Percentiles rank a stretch among this genome's conserved stretches.
These are phyloP conservation scores for Penicillium sp. DNA, from an alignment of 2,329 filamentous ascomycete genomes.

Conservation along the genomic window DNA sequence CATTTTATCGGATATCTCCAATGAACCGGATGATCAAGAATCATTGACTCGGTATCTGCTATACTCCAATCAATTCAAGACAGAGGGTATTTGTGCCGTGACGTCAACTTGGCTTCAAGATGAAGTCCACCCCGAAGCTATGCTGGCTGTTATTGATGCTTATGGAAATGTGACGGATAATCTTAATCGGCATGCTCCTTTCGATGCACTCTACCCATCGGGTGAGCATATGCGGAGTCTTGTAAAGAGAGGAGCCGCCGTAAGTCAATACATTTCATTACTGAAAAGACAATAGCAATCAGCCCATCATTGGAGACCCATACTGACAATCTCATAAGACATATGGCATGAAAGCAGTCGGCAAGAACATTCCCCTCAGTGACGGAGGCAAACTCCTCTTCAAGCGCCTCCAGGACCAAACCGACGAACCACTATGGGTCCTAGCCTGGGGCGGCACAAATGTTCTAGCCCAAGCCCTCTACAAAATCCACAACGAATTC, in stretches of 20 bases:
- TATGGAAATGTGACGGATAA: slow-evolving; percentile 50
- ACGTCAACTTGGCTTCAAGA: slow-evolving; percentile 50
- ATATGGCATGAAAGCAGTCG: slow-evolving; percentile 40
- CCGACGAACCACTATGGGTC: slow-evolving; percentile 51
- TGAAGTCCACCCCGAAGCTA: slow-evolving; percentile 44
- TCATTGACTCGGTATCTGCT: slow-evolving; percentile 48
- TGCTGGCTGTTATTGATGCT: slow-evolving; percentile 47
- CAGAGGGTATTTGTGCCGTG: slow-evolving; percentile 47
- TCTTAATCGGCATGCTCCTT: slow-evolving; percentile 51
- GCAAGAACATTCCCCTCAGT: slow-evolving; percentile 37
- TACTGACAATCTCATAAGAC: slow-evolving; percentile 44
- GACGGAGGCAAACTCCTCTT: slow-evolving; percentile 50
- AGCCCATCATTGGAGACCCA: not conserved
- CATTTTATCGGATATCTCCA: slow-evolving; percentile 48
- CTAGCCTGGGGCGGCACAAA: slow-evolving; percentile 58
- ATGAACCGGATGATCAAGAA: slow-evolving; percentile 50
- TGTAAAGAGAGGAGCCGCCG: slow-evolving; percentile 42
- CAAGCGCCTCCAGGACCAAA: slow-evolving; percentile 33
- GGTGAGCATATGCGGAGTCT: slow-evolving; percentile 38
- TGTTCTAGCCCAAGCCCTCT: slow-evolving; percentile 52
- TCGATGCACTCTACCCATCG: slow-evolving; percentile 44
- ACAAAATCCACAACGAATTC: slow-evolving; percentile 29
- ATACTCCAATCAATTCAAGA: slow-evolving; percentile 51
- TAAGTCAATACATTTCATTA: slow-evolving; percentile 22
- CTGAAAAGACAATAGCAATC: not conserved